Evolutionary conservation across 2,329 filamentous ascomycete genomes (phyloP).

Genomic region (Graphilbum ipis-grandicollis): DNA sequence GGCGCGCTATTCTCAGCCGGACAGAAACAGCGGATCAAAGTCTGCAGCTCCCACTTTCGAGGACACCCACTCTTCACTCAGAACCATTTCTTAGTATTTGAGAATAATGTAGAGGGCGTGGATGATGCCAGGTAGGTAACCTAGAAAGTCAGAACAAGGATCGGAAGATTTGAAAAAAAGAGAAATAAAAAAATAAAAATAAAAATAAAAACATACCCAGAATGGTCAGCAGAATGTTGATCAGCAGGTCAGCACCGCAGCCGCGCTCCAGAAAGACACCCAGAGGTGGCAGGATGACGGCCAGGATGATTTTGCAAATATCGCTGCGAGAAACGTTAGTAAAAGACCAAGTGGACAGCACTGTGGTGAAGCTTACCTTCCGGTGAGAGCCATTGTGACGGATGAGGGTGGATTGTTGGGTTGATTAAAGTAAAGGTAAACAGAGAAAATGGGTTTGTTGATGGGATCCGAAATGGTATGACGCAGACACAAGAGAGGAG

Average conservation of each 20-base stretch:
- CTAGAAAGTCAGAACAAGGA: too few relatives aligned
- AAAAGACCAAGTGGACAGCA: neutral
- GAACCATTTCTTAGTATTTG: conserved; percentile 46
- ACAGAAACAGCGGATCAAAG: too few relatives aligned
- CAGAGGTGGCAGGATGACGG: conserved; percentile 74
- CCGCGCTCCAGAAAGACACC: conserved; percentile 91
- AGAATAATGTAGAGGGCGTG: conserved; percentile 89
- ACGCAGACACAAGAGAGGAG: too few relatives aligned
- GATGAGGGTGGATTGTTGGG: too few relatives aligned
- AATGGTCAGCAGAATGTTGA: conserved; percentile 81
- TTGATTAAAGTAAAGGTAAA: too few relatives aligned
- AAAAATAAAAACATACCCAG: conserved; percentile 27
- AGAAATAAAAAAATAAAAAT: neutral
- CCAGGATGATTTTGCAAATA: conserved; percentile 59
- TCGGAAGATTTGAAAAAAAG: conserved; percentile 1
- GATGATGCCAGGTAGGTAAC: conserved; percentile 65
- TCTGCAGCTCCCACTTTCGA: too few relatives aligned
- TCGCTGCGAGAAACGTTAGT: conserved; percentile 17
- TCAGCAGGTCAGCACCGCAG: conserved; percentile 71
- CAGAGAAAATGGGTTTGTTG: too few relatives aligned
- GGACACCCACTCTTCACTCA: too few relatives aligned
- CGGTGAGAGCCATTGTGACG: conserved; percentile 39
- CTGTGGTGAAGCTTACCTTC: conserved; percentile 28
- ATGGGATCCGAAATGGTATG: too few relatives aligned
- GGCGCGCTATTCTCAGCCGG: too few relatives aligned